Conservation (phyloP, 163 green algal species). For the Scenedesmus sp. region DNA sequence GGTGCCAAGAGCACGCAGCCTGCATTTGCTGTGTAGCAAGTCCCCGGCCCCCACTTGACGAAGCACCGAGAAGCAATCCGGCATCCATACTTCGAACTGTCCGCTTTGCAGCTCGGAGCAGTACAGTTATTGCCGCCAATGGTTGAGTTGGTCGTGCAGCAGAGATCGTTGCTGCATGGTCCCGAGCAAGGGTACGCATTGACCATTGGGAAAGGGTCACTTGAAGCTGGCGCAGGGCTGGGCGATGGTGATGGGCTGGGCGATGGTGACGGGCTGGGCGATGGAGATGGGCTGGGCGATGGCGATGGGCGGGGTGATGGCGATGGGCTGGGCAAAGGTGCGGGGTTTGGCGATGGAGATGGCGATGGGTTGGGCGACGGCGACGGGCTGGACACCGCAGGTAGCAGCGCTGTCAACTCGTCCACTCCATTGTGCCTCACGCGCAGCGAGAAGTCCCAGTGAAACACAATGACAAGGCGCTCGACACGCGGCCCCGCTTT, state of each 20-base stretch:
- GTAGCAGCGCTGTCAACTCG: background rate
- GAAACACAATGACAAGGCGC: slow-evolving; percentile 21
- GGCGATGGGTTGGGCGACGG: background rate
- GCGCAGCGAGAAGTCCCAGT: slow-evolving; percentile 16
- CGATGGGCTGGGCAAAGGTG: background rate
- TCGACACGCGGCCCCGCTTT: background rate
- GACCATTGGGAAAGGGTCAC: background rate
- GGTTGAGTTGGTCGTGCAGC: background rate
- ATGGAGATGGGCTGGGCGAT: background rate
- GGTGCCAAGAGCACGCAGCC: too few relatives aligned
- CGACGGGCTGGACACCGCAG: background rate
- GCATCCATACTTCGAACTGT: too few relatives aligned
- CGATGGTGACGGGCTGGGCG: background rate
- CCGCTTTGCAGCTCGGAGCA: too few relatives aligned
- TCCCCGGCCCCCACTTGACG: too few relatives aligned
- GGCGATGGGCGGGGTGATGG: background rate
- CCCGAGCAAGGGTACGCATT: background rate
- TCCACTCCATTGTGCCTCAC: background rate
- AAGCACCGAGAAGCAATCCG: too few relatives aligned
- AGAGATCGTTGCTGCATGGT: background rate
- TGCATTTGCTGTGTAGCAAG: too few relatives aligned
- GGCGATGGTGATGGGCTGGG: background rate
- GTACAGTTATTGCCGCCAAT: too few relatives aligned
- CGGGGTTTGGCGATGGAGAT: background rate
- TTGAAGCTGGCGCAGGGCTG: background rate